Conservation (phyloP, 768 basidiomycete genomes). For the Naganishia vishniacii region DNA sequence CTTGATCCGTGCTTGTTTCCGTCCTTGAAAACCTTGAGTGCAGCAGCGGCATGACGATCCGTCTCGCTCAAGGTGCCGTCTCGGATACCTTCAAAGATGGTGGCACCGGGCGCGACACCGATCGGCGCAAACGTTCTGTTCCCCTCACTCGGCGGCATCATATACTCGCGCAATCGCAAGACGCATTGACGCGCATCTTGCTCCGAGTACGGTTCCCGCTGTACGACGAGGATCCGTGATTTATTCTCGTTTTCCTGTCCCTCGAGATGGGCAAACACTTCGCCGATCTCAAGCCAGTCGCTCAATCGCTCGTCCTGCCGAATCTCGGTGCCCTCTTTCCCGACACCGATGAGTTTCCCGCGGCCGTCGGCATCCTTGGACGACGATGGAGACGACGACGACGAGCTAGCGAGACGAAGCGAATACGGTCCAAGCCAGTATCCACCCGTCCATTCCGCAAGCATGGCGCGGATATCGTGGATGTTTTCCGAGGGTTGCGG, state of each 20-base stretch:
- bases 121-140: slow-evolving; percentile 36
- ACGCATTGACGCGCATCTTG: slow-evolving; percentile 49
- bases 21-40: slow-evolving; percentile 40
- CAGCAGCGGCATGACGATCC: slow-evolving; percentile 32
- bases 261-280: slow-evolving; percentile 47
- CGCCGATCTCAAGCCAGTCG: slow-evolving; percentile 50
- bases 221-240: slow-evolving; percentile 49
- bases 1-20: slow-evolving; percentile 44
- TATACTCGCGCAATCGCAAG: slow-evolving; percentile 47
- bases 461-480: slow-evolving; percentile 47
- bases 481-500: slow-evolving; percentile 47
- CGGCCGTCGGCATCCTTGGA: slow-evolving; percentile 26
- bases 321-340: slow-evolving; percentile 39
- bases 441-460: slow-evolving; percentile 50
- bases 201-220: slow-evolving; percentile 50
- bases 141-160: slow-evolving; percentile 38
- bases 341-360: slow-evolving; percentile 38
- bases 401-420: slow-evolving; percentile 36
- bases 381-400: background rate
- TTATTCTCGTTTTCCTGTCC: slow-evolving; percentile 31
- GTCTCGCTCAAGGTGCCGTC: slow-evolving; percentile 43
- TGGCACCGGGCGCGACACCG: slow-evolving; percentile 42
- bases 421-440: slow-evolving; percentile 53
- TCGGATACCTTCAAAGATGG: slow-evolving; percentile 47
- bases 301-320: slow-evolving; percentile 47